Conservation (phyloP, 352 stramenopile genomes). For the Phytophthora foliorum region DNA sequence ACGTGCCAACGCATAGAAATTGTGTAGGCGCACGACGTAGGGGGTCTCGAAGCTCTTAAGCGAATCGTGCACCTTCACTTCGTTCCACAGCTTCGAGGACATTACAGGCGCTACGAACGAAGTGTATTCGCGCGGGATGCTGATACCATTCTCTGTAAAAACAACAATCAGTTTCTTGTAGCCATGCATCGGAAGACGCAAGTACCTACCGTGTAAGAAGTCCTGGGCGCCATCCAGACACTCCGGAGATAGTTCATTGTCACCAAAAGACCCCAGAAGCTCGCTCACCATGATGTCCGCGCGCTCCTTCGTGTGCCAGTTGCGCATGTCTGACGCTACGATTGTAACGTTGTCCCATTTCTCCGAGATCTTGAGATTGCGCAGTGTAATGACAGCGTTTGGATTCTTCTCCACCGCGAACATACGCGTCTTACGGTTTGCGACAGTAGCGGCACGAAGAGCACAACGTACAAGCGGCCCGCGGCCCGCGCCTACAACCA, state of each 20-base stretch:
- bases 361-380: conserved; percentile 88
- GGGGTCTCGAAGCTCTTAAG: conserved; percentile 95
- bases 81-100: conserved; percentile 94
- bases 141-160: conserved; percentile 80
- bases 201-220: conserved; percentile 87
- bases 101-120: conserved; percentile 96
- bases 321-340: conserved; percentile 88
- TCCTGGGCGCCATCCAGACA: conserved; percentile 96
- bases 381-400: conserved; percentile 96
- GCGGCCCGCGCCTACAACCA: conserved; percentile 95
- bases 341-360: conserved; percentile 91
- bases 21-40: conserved; percentile 98
- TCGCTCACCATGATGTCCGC: conserved; percentile 97
- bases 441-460: conserved; percentile 72
- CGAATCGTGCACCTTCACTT: conserved; percentile 82
- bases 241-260: conserved; percentile 99
- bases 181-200: neutral
- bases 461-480: conserved; percentile 95
- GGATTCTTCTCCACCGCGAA: conserved; percentile 99
- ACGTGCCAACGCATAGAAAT: conserved; percentile 88
- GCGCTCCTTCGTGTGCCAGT: conserved; percentile 76
- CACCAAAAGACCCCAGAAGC: conserved; percentile 96
- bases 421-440: conserved; percentile 86
- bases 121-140: conserved; percentile 94
- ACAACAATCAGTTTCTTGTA: conserved; percentile 14